A percentile compares a stretch with the other conserved stretches of the same genome.
phyloP scores from a whole-genome alignment of 768 basidiomycete genomes.

The Pulveroboletus ravenelii region DNA sequence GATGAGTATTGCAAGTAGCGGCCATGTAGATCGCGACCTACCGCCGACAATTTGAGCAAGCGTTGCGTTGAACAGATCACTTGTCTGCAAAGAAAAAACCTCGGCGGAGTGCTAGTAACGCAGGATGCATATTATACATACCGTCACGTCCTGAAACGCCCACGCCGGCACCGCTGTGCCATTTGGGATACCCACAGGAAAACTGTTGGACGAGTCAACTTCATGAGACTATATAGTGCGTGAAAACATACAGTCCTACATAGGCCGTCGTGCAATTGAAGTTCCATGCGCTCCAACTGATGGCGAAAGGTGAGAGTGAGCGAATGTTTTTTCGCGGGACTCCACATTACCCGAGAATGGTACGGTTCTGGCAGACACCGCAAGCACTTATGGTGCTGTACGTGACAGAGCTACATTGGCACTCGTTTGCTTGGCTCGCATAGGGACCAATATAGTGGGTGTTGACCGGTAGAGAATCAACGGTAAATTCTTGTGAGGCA shows the following conservation, averaged over 20 bases:
- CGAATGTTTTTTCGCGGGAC: background rate
- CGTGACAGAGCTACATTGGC: conserved; percentile 53
- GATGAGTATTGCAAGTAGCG: background rate
- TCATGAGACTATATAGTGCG: background rate
- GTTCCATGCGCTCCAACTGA: conserved; percentile 51
- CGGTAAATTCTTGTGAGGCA: conserved; percentile 31
- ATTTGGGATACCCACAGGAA: conserved; percentile 42
- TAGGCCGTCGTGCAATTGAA: conserved; percentile 42
- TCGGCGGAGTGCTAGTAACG: conserved; percentile 3
- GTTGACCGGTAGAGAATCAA: conserved; percentile 35
- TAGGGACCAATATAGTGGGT: conserved; percentile 34
- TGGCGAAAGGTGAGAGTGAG: background rate
- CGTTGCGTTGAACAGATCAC: conserved; percentile 37
- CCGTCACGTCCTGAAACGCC: conserved; percentile 56
- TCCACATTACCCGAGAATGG: conserved; percentile 32
- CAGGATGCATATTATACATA: conserved; percentile 19
- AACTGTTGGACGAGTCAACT: conserved; percentile 31
- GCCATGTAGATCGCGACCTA: conserved; percentile 2
- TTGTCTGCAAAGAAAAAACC: conserved; percentile 22
- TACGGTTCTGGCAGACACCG: conserved; percentile 48
- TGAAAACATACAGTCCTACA: conserved; percentile 19
- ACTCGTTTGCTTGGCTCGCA: conserved; percentile 26
- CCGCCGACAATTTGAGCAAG: conserved; percentile 33
- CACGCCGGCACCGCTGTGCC: conserved; percentile 53
- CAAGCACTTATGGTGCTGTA: conserved; percentile 57